A percentile compares a stretch with the other conserved stretches of the same genome.
These are phyloP conservation scores for Populus pruinosa DNA, from an alignment of 345 rosid species.

Conservation along the genomic window DNA sequence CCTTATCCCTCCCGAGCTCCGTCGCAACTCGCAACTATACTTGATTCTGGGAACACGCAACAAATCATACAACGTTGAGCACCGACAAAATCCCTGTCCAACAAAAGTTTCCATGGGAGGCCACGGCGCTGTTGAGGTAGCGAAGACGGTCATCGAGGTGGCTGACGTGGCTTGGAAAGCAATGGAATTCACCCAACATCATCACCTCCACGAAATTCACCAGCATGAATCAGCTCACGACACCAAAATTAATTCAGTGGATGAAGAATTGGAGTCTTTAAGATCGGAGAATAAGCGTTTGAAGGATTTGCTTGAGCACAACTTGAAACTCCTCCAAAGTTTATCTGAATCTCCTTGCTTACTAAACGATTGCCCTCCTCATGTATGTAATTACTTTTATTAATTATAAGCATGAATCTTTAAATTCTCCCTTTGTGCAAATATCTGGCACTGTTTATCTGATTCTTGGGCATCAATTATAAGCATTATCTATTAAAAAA, in stretches of 20 bases:
- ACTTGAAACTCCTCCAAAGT: constrained; percentile 64
- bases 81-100: neutral
- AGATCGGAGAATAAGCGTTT: constrained; percentile 62
- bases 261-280: constrained; percentile 55
- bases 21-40: neutral
- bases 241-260: constrained; percentile 18
- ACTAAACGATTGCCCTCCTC: constrained; percentile 64
- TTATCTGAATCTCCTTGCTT: constrained; percentile 66
- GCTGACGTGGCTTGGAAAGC: constrained; percentile 93
- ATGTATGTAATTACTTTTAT: constrained; percentile 41
- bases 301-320: constrained; percentile 58
- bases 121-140: constrained; percentile 69
- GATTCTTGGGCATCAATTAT: neutral
- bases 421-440: neutral
- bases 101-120: constrained; percentile 32
- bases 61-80: neutral
- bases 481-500: neutral
- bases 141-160: constrained; percentile 93
- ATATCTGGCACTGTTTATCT: neutral
- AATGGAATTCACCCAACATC: constrained; percentile 58
- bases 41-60: neutral
- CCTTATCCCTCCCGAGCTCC: neutral
- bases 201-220: constrained; percentile 32
- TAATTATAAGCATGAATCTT: no score
- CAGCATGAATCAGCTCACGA: neutral